A percentile compares a stretch with the other conserved stretches of the same genome.
phyloP scores from a whole-genome alignment of 306 rosid genomes.

The Prunus mira region DNA sequence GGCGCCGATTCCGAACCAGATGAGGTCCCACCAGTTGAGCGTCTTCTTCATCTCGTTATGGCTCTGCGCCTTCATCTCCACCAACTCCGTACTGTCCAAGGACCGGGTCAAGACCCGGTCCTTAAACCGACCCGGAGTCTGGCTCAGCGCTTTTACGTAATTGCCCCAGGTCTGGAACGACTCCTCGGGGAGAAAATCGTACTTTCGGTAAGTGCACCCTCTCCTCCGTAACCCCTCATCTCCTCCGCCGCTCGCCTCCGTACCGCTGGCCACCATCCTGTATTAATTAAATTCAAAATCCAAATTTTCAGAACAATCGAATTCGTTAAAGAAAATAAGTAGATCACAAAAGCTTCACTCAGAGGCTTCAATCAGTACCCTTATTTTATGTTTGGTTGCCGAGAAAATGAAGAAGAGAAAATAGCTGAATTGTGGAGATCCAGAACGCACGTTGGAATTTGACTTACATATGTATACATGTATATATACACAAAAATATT shows the following conservation, averaged over 20 bases:
- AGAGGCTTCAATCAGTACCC: not conserved
- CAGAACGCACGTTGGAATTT: not conserved
- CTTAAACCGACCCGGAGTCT: conserved; percentile 51
- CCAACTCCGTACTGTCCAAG: conserved; percentile 51
- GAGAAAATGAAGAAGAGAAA: not conserved
- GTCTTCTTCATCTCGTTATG: conserved; percentile 74
- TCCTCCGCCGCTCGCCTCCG: not conserved
- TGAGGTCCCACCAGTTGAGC: conserved; percentile 89
- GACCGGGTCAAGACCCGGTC: conserved; percentile 59
- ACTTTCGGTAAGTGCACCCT: conserved; percentile 39
- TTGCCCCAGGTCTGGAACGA: conserved; percentile 66
- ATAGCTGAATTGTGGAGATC: not conserved
- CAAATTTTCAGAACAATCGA: not conserved
- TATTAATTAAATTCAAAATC: not conserved
- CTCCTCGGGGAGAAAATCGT: conserved; percentile 80
- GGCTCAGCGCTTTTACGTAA: conserved; percentile 42
- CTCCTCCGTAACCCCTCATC: conserved; percentile 36
- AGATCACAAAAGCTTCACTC: not conserved
- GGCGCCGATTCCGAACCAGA: conserved; percentile 84
- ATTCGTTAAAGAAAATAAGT: not conserved
- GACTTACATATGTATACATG: not conserved
- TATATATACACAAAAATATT: too few species aligned
- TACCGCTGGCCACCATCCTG: conserved; percentile 30
- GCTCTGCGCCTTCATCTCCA: conserved; percentile 64
- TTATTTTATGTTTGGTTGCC: not conserved